phyloP scores from a whole-genome alignment of 2,329 filamentous ascomycete genomes.

The Aspergillus neotritici region DNA sequence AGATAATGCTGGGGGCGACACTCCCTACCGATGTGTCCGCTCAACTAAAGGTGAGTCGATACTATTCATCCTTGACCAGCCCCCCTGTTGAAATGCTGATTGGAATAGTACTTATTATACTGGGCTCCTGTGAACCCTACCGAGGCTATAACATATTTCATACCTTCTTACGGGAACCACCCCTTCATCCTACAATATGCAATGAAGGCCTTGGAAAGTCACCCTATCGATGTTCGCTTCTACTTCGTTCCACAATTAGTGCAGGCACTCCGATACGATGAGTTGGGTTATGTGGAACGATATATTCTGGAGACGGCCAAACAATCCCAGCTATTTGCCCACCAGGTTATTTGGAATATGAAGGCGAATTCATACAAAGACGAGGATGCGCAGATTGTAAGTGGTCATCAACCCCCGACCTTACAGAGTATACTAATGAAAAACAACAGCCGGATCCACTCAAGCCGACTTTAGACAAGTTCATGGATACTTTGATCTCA shows the following conservation, averaged over 20 bases:
- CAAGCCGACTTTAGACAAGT: slow-evolving; percentile 87
- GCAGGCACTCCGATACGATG: slow-evolving; percentile 88
- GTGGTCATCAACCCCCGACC: slow-evolving; percentile 21
- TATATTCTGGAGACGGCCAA: slow-evolving; percentile 97
- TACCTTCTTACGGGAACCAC: slow-evolving; percentile 85
- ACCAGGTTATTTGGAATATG: slow-evolving; percentile 99
- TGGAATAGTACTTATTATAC: slow-evolving; percentile 70
- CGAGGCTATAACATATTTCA: slow-evolving; percentile 86
- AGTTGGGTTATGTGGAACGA: slow-evolving; percentile 85
- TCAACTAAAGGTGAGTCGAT: slow-evolving; percentile 66
- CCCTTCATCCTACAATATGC: slow-evolving; percentile 94
- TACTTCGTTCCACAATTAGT: slow-evolving; percentile 99
- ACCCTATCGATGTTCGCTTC: slow-evolving; percentile 95
- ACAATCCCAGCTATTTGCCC: slow-evolving; percentile 95
- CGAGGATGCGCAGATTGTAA: slow-evolving; percentile 77
- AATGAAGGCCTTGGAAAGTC: slow-evolving; percentile 87
- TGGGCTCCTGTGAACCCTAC: slow-evolving; percentile 92
- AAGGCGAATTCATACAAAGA: slow-evolving; percentile 99
- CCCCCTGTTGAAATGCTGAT: slow-evolving; percentile 5
- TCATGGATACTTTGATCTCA: slow-evolving; percentile 75
- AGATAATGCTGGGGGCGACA: slow-evolving; percentile 70
- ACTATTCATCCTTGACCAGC: not conserved
- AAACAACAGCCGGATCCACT: slow-evolving; percentile 68
- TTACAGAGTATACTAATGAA: slow-evolving; percentile 7
- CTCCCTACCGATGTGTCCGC: slow-evolving; percentile 73